phyloP scores from a whole-genome alignment of 169 alveolate genomes.

The Amoebophrya sp. region DNA sequence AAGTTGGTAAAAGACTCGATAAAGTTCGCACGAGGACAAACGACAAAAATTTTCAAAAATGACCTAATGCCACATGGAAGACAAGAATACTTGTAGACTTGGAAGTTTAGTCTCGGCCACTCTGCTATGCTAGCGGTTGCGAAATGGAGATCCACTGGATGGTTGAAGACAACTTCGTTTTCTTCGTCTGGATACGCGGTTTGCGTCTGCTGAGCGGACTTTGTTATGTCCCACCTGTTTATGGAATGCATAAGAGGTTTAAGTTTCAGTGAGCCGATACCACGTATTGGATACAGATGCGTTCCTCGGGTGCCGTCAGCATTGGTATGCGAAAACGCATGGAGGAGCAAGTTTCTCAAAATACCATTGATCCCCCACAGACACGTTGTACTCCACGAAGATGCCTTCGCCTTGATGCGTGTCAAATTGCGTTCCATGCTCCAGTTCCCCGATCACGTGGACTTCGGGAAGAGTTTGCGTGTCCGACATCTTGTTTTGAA shows the following conservation, averaged over 20 bases:
- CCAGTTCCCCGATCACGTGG: background rate
- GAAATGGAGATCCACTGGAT: background rate
- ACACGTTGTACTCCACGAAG: background rate
- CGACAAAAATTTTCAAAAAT: background rate
- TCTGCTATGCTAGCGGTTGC: background rate
- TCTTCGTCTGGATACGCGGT: background rate
- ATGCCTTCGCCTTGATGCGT: background rate
- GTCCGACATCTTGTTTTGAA: background rate
- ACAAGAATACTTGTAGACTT: background rate
- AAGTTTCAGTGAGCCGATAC: too few relatives aligned
- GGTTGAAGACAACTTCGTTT: conserved; percentile 15
- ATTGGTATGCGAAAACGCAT: too few relatives aligned
- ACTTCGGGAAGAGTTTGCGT: background rate
- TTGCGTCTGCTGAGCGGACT: conserved; percentile 8
- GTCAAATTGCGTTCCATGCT: background rate
- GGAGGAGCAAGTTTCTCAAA: too few relatives aligned
- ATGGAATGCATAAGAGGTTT: too few relatives aligned
- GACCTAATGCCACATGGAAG: background rate
- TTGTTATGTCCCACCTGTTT: background rate
- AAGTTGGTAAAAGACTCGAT: too few relatives aligned
- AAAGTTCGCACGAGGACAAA: too few relatives aligned
- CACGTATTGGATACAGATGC: too few relatives aligned
- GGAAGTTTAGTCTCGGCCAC: background rate
- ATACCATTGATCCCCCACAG: background rate
- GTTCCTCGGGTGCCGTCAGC: too few relatives aligned